Base-by-base conservation (phyloP, 2,329 filamentous ascomycete species). In the Colletotrichum limetticola region DNA sequence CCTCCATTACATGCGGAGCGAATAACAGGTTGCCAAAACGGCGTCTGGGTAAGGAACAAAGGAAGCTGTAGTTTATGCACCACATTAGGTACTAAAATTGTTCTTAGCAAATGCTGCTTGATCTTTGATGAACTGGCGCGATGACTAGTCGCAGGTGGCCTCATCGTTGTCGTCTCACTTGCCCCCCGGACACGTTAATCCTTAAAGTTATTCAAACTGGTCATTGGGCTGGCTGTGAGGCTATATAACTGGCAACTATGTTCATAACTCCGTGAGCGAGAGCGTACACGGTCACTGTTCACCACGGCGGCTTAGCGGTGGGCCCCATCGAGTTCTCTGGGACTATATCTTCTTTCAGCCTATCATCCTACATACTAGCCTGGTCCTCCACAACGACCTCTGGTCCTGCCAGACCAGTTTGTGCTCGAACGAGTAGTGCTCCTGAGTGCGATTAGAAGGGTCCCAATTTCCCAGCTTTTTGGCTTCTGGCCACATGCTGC, bases 11-110 rank as follows among this genome's bases (percentile, higher is more conserved):
- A 60, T 32, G 67, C 52, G 68, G 68, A 72, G 71, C 62, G n/a
- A 60, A 65, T 72, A 46, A 46, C 55, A 68, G 53, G 66, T 56
- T 68, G 68, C 63, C 57, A 46, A 53, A 32, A 32, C n/a, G 71
- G 68, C 59, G 68, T 72, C 71, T 63, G 71, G 71, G 71, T 74
- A 74, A 74, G 71, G 71, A 72, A 59, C 64, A 53, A 49, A 52
- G 71, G 53, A 67, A 68, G 55, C 42, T 55, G 24, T 72, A 68
- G 71, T 62, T 42, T 53, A 64, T 22, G 28, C 42, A 72, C 26
- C 62, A 42, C 28, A 19, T 57, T 46, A 65, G 62, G 32, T 42
- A 65, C 30, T 57, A 57, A 65, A 65, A 60, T 14, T 60, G 55
- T 64, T 68, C 24, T 61, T 71, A 66, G 68, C 14, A 66, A 59